These are phyloP conservation scores for Gastrodia elata DNA, from an alignment of 106 monocot genomes.

Conservation along the genomic window DNA sequence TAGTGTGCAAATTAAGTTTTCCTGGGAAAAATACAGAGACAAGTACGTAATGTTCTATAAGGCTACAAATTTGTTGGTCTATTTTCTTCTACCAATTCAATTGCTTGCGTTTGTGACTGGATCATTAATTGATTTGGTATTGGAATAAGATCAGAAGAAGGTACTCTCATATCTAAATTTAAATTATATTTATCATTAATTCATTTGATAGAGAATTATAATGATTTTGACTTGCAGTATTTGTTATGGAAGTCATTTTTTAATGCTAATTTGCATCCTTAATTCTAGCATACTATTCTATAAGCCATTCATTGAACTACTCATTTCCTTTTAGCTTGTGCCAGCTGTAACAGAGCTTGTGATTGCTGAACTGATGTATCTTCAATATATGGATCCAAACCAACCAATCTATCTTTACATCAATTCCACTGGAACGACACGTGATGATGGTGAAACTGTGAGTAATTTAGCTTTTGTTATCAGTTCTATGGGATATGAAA, in stretches of 20 bases:
- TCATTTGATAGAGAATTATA: background rate
- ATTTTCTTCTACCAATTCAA: background rate
- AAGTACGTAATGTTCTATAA: background rate
- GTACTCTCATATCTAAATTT: background rate
- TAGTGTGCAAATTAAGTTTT: background rate
- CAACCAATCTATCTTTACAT: constrained; percentile 93
- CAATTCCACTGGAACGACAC: constrained; percentile 86
- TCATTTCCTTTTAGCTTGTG: constrained; percentile 50
- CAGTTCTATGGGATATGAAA: background rate
- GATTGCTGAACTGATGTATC: constrained; percentile 74
- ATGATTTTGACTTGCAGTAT: constrained; percentile 1
- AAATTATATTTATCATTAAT: background rate
- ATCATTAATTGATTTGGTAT: background rate
- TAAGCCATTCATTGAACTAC: background rate
- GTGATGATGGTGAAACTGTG: constrained; percentile 99
- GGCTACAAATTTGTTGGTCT: background rate
- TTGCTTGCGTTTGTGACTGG: background rate
- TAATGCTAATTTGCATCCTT: background rate
- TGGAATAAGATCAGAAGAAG: constrained; percentile 1
- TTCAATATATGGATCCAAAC: constrained; percentile 93
- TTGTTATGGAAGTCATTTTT: background rate
- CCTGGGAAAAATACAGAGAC: background rate
- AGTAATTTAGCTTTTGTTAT: constrained; percentile 3
- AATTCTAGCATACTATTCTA: background rate
- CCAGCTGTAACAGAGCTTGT: constrained; percentile 87